These are phyloP conservation scores for Pseudonitzschia multiseries DNA, from an alignment of 108 stramenopile genomes.

Conservation along the genomic window DNA sequence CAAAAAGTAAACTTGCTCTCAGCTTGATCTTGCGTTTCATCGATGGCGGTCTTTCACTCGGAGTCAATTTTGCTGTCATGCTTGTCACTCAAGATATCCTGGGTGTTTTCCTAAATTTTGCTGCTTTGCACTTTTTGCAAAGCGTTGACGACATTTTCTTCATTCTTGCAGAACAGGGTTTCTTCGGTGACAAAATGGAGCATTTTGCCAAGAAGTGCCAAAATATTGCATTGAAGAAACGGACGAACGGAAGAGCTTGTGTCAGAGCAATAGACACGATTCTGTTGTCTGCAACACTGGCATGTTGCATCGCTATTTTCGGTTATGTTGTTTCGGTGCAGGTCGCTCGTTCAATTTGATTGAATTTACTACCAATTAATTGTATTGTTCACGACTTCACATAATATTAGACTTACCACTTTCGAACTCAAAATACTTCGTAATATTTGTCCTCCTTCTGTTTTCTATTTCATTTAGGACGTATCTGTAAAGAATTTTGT, in stretches of 20 bases:
- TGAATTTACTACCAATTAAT: too few relatives aligned
- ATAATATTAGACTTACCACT: too few relatives aligned
- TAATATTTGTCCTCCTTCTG: too few relatives aligned
- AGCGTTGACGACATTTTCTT: slow-evolving; percentile 61
- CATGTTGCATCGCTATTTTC: background rate
- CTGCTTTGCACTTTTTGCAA: slow-evolving; percentile 61
- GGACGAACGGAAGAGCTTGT: background rate
- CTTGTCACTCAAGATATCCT: slow-evolving; percentile 47
- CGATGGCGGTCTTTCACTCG: slow-evolving; percentile 48
- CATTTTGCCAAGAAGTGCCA: background rate
- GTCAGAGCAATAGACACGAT: background rate
- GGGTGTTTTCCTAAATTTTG: slow-evolving; percentile 60
- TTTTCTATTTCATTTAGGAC: too few relatives aligned
- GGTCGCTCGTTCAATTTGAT: too few relatives aligned
- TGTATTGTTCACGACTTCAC: too few relatives aligned
- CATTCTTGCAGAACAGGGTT: slow-evolving; percentile 41
- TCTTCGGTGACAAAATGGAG: slow-evolving; percentile 20
- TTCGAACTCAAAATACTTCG: too few relatives aligned
- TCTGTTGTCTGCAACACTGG: background rate
- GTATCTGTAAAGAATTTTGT: too few relatives aligned
- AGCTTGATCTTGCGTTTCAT: slow-evolving; percentile 34
- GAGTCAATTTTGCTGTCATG: slow-evolving; percentile 51
- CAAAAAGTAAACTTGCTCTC: slow-evolving; percentile 28
- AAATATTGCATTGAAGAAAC: background rate
- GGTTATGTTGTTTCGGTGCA: too few relatives aligned